phyloP scores from a whole-genome alignment of 2,329 filamentous ascomycete species.

The Talaromyces piceae region DNA sequence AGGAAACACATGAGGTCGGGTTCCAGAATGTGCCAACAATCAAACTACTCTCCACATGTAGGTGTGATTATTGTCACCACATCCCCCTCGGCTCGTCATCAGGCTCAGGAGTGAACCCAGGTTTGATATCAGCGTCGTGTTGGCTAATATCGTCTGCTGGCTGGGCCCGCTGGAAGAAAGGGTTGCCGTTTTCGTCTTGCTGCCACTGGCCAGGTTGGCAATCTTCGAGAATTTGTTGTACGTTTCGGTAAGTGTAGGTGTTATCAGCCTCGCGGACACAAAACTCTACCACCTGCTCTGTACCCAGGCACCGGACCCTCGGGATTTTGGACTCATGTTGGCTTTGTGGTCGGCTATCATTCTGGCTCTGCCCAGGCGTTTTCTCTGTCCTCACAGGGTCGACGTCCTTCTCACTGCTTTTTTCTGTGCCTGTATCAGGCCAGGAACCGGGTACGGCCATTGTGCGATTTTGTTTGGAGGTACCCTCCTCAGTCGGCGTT shows the following conservation, averaged over 20 bases:
- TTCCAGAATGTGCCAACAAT: no score
- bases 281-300: conserved; percentile 15
- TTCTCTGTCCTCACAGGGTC: background rate
- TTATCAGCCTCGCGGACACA: conserved; percentile 31
- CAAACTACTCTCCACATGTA: no score
- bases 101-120: no score
- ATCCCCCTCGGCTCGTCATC: no score
- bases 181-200: conserved; percentile 2
- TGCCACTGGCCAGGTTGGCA: conserved; percentile 24
- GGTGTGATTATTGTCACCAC: no score
- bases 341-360: no score
- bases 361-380: background rate
- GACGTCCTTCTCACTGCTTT: background rate
- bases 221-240: conserved; percentile 21
- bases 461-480: background rate
- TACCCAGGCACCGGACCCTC: conserved; percentile 12
- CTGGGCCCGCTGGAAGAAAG: background rate
- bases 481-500: background rate
- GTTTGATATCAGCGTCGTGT: no score
- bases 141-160: background rate
- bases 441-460: background rate
- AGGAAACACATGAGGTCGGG: no score
- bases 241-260: conserved; percentile 25
- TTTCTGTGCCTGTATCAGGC: background rate
- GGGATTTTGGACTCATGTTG: background rate